phyloP scores from a whole-genome alignment of 495 filamentous ascomycete genomes.

The Penicillium silybi region DNA sequence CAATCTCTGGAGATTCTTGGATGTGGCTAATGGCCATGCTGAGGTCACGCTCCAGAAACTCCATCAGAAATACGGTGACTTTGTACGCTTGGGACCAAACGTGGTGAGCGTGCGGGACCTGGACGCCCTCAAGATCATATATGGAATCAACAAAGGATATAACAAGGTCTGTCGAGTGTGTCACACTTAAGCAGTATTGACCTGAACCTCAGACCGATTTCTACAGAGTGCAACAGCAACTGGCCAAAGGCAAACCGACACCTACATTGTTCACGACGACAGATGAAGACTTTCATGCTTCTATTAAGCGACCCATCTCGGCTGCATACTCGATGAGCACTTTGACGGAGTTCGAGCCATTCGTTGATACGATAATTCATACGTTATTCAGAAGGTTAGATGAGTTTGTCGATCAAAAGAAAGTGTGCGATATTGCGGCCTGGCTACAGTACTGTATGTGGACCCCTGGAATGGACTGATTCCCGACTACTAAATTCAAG shows the following conservation, averaged over 20 bases:
- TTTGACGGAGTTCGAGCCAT: slow-evolving; percentile 33
- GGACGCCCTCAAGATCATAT: slow-evolving; percentile 31
- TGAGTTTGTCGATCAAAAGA: slow-evolving; percentile 18
- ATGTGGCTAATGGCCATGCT: slow-evolving; percentile 19
- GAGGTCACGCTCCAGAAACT: slow-evolving; percentile 31
- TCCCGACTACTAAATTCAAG: background rate
- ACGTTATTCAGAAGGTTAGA: slow-evolving; percentile 35
- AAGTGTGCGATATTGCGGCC: slow-evolving; percentile 33
- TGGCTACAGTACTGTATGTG: slow-evolving; percentile 40
- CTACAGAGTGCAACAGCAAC: slow-evolving; percentile 23
- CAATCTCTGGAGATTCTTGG: slow-evolving; percentile 15
- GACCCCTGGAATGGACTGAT: background rate
- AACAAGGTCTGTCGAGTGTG: slow-evolving; percentile 2
- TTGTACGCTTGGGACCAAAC: slow-evolving; percentile 57
- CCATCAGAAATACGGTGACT: slow-evolving; percentile 49
- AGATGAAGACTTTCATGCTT: slow-evolving; percentile 38
- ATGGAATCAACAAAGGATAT: slow-evolving; percentile 19
- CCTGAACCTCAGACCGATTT: slow-evolving; percentile 18
- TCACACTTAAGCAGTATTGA: background rate
- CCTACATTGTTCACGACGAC: slow-evolving; percentile 35
- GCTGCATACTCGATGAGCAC: slow-evolving; percentile 35
- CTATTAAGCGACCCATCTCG: slow-evolving; percentile 38
- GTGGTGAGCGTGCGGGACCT: slow-evolving; percentile 48
- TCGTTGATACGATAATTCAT: slow-evolving; percentile 31
- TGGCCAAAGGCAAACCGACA: slow-evolving; percentile 22